Percentiles rank a stretch among this genome's conserved stretches.
Evolutionary conservation across 495 filamentous ascomycete genomes (phyloP).

Genomic region (Aspergillus sparsus): DNA sequence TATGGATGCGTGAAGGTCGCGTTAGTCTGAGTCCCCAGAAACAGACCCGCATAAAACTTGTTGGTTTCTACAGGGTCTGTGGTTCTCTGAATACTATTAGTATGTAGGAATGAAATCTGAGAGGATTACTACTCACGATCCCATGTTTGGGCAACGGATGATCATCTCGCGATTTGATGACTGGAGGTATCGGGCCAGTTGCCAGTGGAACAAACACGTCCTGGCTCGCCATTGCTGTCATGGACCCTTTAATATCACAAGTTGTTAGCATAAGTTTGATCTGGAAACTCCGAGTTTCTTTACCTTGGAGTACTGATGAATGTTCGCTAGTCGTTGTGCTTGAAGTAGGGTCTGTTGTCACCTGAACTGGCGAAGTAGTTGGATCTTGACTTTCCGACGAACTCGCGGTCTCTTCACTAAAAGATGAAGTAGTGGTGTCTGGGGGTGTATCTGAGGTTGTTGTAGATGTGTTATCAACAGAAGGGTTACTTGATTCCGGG

Average conservation of each 20-base stretch:
- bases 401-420: too few relatives aligned
- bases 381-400: background rate
- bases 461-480: background rate
- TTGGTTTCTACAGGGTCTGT: slow-evolving; percentile 70
- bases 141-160: slow-evolving; percentile 53
- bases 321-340: background rate
- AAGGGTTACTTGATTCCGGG: background rate
- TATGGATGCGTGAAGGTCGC: slow-evolving; percentile 86
- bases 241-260: background rate
- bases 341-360: background rate
- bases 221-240: slow-evolving; percentile 35
- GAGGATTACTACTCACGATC: slow-evolving; percentile 46
- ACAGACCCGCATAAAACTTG: slow-evolving; percentile 92
- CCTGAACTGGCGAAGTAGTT: too few relatives aligned
- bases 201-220: slow-evolving; percentile 62
- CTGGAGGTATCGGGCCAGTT: slow-evolving; percentile 56
- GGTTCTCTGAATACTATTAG: slow-evolving; percentile 33
- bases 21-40: slow-evolving; percentile 70
- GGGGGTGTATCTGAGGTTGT: background rate
- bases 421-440: background rate
- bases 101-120: slow-evolving; percentile 9
- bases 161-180: slow-evolving; percentile 51
- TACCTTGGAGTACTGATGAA: background rate
- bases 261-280: background rate
- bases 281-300: background rate